Base-by-base conservation (phyloP, 257 asterid species). In the Fraxinus anomala region DNA sequence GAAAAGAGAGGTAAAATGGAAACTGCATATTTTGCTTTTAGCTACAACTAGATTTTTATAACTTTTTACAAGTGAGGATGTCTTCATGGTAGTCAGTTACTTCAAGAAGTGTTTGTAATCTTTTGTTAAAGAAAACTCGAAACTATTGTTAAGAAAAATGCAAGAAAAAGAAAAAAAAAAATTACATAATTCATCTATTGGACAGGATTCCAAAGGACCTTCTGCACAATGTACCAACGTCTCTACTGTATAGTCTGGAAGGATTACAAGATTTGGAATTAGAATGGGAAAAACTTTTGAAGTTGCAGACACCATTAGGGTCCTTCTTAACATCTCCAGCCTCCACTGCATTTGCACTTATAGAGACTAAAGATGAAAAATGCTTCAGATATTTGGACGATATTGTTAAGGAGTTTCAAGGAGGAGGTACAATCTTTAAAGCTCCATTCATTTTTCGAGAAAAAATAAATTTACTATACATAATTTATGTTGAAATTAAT, bases 311-410 rank as follows among this genome's bases (percentile, higher is more conserved):
- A 21, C 33, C 74, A 1, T 84, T 85, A 68, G 93, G 96, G 23
- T 87, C 92, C 9, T 87, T 90, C 77, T 86, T 87, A 76, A 83
- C 86, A 4, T 90, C 92, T n/a, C 89, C 89, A 10, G 81, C 91
- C 2, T 81, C 96, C 3, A 88, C 93, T 11, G 96, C 96, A 39
- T 84, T 79, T 56, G 96, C 91, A 0, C 82, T 83, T 68, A 86
- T 88, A 86, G 80, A 90, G 30, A 89, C 93, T 0, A 77, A 83
- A 26, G 87, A 90, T 49, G 28, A 24, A 0, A 84, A 87, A 3
- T 83, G 92, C 78, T 76, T 84, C 21, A 16, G 47, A 31, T 88
- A 84, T 73, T 82, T 87, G 34, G 56, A 49, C 0, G 61, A 70
- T 10, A 77, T 73, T 3, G 83, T 89, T 2, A n/a, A 74, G 21